Base-by-base conservation (phyloP, 192 early-diverging fungal genomes). In the Mortierella claussenii region DNA sequence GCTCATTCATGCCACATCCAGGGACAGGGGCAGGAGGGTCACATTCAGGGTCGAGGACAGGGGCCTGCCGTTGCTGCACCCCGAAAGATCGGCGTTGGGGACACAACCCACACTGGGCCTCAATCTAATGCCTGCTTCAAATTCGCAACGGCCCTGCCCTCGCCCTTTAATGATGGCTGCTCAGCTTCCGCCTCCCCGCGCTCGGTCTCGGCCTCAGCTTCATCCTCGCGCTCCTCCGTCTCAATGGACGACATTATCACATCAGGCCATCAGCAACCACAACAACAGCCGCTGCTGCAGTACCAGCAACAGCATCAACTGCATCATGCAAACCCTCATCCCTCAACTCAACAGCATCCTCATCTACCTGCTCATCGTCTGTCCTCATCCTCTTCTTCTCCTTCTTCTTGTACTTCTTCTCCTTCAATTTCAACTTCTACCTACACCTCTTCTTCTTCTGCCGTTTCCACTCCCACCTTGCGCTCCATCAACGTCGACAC, bases 371-470 rank as follows among this genome's bases (percentile, higher is more conserved):
- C 26, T 51, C 49, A 3, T 28, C 49, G 6, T 51, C 52, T n/a
- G 24, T 28, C 37, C 11, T 30, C 37, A 20, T 13, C 55, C 17
- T 20, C 18, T 18, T 58, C 55, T 30, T 58, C 27, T 13, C 20
- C 40, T 26, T 3, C 24, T 57, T 27, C 55, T 23, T 45, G 40
- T 54, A 24, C 37, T 40, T 34, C 52, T 30, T 58, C 55, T 27
- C 2, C 26, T 45, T 12, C 55, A 43, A 23, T 7, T 18, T 18
- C 27, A 30, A 30, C 52, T 18, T 12, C 5, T n/a, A 54, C 32
- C 32, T 31, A 27, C 2, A 4, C 52, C 34, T 33, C 6, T 21
- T 11, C 27, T 51, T 58, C 42, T 26, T 18, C 56, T 40, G 27
- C 50, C 30, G 24, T 30, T 32, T 31, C 30, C 30, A 23, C 50